Conservation (phyloP, 495 filamentous ascomycete species). For the Penicillium verhagenii region DNA sequence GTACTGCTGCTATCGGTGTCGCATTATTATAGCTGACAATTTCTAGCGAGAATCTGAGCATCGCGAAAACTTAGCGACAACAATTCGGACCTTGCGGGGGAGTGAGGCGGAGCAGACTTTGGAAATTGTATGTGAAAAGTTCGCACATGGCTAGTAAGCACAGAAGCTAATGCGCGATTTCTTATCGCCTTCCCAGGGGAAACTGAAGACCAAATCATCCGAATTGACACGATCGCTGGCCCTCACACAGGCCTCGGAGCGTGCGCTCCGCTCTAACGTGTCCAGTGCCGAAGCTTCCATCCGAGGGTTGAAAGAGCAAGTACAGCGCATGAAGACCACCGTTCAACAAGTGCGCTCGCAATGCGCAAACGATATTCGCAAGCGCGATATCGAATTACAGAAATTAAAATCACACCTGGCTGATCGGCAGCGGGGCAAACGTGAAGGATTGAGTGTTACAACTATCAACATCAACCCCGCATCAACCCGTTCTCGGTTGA, state of each 20-base stretch:
- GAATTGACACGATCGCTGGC: slow-evolving; percentile 76
- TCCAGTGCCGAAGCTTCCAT: slow-evolving; percentile 68
- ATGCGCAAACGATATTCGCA: slow-evolving; percentile 89
- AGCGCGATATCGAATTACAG: slow-evolving; percentile 85
- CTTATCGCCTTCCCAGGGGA: slow-evolving; percentile 36
- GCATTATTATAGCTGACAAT: slow-evolving; percentile 13
- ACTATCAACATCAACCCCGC: slow-evolving; percentile 49
- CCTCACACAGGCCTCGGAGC: slow-evolving; percentile 69
- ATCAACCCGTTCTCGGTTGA: slow-evolving; percentile 29
- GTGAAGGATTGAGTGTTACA: slow-evolving; percentile 49
- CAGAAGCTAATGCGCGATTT: slow-evolving; percentile 12
- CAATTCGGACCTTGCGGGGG: slow-evolving; percentile 70
- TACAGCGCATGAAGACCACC: slow-evolving; percentile 69
- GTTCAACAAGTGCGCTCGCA: slow-evolving; percentile 79
- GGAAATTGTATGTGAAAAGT: slow-evolving; percentile 43
- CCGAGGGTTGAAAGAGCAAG: slow-evolving; percentile 73
- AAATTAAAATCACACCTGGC: slow-evolving; percentile 79
- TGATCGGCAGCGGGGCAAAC: slow-evolving; percentile 51
- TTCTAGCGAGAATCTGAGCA: slow-evolving; percentile 82
- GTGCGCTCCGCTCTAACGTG: slow-evolving; percentile 64
- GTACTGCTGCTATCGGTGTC: slow-evolving; percentile 23
- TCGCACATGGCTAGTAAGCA: not conserved
- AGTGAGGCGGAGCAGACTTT: slow-evolving; percentile 68
- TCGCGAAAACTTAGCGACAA: slow-evolving; percentile 74
- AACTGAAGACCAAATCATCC: slow-evolving; percentile 64